phyloP scores from a whole-genome alignment of 306 rosid genomes.

The Lithocarpus polystachyus region DNA sequence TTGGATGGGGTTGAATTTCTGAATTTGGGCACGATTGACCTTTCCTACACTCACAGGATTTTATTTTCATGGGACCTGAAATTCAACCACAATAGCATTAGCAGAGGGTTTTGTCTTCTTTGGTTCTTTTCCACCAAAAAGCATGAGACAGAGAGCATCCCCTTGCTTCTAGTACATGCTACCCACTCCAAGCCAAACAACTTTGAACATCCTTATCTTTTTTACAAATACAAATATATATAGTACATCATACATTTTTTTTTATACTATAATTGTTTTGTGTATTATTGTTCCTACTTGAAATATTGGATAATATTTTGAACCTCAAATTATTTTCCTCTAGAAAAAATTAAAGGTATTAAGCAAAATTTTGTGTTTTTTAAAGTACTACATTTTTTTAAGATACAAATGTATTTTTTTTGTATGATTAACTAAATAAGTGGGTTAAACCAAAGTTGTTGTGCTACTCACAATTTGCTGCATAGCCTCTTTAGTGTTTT shows the following conservation, averaged over 20 bases:
- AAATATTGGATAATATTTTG: no score
- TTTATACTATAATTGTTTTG: no score
- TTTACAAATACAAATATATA: conserved; percentile 16
- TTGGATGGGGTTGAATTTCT: background rate
- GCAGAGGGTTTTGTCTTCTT: conserved; percentile 26
- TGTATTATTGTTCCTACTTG: no score
- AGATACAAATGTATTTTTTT: no score
- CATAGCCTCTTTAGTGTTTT: no score
- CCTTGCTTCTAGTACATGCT: conserved; percentile 35
- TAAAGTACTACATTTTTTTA: no score
- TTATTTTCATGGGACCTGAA: conserved; percentile 12
- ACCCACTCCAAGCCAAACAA: conserved; percentile 46
- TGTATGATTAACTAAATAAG: no score
- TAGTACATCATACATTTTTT: conserved; percentile 4
- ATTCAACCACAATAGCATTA: conserved; percentile 12
- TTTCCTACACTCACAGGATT: background rate
- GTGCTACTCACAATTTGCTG: no score
- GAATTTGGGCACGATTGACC: background rate
- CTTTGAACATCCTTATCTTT: conserved; percentile 33
- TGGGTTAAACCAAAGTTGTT: no score
- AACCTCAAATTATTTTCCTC: no score
- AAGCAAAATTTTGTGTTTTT: no score
- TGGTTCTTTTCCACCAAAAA: conserved; percentile 2
- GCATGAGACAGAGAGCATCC: background rate
- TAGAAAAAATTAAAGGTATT: no score